Base-by-base conservation (phyloP, 768 basidiomycete genomes). In the Mycena sanguinolenta region DNA sequence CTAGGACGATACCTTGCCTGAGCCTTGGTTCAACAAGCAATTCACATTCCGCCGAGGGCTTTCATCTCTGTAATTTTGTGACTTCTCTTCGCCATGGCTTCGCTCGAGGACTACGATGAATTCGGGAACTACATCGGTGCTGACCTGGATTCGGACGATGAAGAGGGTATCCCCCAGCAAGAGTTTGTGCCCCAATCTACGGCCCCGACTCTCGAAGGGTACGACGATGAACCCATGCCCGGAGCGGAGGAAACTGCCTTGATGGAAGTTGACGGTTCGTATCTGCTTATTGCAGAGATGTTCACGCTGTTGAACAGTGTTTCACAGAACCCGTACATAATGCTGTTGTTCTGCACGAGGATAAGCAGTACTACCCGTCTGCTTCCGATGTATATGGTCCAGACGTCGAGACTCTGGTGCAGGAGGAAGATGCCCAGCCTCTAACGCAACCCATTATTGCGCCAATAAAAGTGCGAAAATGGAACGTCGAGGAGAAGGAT, bases 401-500 rank as follows among this genome's bases (percentile, higher is more conserved):
- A 44, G 98, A 91, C 67, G 98, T 99, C 34, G 97, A 99, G 82
- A 94, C 98, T 1, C 82, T 99, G 74, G 98, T 99, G 2, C 98
- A 99, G 78, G 98, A 99, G 80, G 98, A 99, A 82, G 98, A 99
- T 78, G 91, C 95, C 4, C 98, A 99, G 79, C 96, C 96, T 17
- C 87, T 99, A 23, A 88, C 95, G 3, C 95, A 99, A 76, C 98
- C 98, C 23, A 97, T 99, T 69, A 86, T 99, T 73, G 96, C 95
- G 14, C 98, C 98, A 39, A 88, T 99, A 67, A 98, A 98, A 84
- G 91, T 96, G 58, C 88, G 96, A 70, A 96, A 92, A 86, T 99
- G 97, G 93, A 89, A 91, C 0, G 91, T 98, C 9, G 95, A 97
- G 77, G 96, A 98, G 83, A 97, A 97, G 81, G 93, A 92, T 73